Base-by-base conservation (phyloP, 768 basidiomycete species). In the Boletus rubropictus region DNA sequence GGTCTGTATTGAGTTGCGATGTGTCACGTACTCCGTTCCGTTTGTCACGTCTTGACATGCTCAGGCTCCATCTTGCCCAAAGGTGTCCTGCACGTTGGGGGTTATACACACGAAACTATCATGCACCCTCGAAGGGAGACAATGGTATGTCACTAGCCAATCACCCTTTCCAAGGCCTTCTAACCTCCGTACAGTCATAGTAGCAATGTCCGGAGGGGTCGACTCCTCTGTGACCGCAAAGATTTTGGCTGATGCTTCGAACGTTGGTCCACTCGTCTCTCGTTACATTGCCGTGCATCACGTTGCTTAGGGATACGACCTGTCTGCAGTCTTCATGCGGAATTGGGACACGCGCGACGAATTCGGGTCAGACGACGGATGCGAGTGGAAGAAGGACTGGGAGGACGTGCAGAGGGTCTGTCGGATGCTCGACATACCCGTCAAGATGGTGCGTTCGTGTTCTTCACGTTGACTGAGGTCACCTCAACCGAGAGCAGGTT, bases 381-480 rank as follows among this genome's bases (percentile, higher is more conserved):
- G 94, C 56, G 89, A 93, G 64, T 98, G 94, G 94, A 86, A 97
- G 67, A 85, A 82, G 49, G 94, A 97, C 58, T 96, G 88, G 87
- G 80, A 86, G 50, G 91, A 95, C 62, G 94, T 96, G 1, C 84
- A 84, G 57, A 69, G 72, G 15, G 88, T 96, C 11, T 92, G 91
- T 60, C 76, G 69, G 42, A 70, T 77, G 55, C 75, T 86, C 20
- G 87, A 78, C 47, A 77, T 92, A 31, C 82, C 87, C n/a, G 83
- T 81, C 54, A 67, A 73, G 55, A 73, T 92, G 78, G 90, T 90
- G 20, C 31, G 52, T 38, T 5, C 17, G 7, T 29, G 12, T 17
- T 17, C 32, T 36, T 28, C 17, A 17, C 29, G 27, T 9, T 14
- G 12, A 44, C 38, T 36, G 40, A 52, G 8, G 38, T 34, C 29